Percentiles rank a stretch among this genome's conserved stretches.
Evolutionary conservation across 2,329 filamentous ascomycete genomes (phyloP).

Genomic region (Clarireedia sp.): DNA sequence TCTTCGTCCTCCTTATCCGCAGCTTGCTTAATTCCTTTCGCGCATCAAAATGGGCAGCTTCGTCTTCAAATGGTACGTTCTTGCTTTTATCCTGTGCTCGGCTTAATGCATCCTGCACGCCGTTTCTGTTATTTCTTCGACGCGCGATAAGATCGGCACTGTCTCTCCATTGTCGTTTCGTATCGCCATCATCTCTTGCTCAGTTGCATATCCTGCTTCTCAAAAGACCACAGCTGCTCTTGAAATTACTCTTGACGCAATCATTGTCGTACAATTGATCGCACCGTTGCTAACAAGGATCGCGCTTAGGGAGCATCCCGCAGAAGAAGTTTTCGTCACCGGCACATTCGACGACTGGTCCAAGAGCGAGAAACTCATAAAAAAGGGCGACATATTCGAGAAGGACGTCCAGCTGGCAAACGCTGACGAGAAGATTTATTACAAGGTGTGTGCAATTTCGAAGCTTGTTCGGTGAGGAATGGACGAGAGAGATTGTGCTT

Average conservation of each 20-base stretch:
- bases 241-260: not conserved
- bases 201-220: too few relatives aligned
- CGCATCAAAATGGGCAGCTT: conserved; percentile 30
- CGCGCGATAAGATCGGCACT: not conserved
- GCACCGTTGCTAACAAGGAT: not conserved
- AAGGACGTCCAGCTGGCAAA: conserved; percentile 71
- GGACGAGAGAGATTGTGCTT: not conserved
- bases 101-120: not conserved
- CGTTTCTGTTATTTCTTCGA: not conserved
- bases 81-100: not conserved
- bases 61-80: conserved; percentile 31
- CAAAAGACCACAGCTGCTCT: not conserved
- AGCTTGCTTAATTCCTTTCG: not conserved
- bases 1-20: not conserved
- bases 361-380: conserved; percentile 76
- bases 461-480: not conserved
- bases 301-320: conserved; percentile 65
- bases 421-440: conserved; percentile 67
- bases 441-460: conserved; percentile 66
- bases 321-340: conserved; percentile 82
- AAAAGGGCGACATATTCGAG: conserved; percentile 63
- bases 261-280: not conserved
- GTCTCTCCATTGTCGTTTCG: not conserved
- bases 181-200: too few relatives aligned
- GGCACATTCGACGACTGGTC: conserved; percentile 94